Conservation (phyloP, 768 basidiomycete species). For the Agaricus blazei region DNA sequence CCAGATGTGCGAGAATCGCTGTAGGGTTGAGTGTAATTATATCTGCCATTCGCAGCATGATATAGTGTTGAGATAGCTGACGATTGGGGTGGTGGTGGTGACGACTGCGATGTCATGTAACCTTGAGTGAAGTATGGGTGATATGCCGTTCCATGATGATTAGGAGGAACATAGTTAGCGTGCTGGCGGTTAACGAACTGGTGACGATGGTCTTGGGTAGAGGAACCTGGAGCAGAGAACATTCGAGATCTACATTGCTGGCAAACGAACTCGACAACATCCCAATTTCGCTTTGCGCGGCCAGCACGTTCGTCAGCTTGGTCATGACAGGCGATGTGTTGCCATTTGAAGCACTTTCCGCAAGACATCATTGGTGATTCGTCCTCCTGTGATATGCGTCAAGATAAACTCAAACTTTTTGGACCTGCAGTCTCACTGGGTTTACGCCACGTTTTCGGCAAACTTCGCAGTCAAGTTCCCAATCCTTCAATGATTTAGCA, state of each 20-base stretch:
- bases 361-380: slow-evolving; percentile 78
- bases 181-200: not conserved
- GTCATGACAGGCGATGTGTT: slow-evolving; percentile 86
- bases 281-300: slow-evolving; percentile 74
- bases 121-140: not conserved
- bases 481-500: slow-evolving; percentile 55
- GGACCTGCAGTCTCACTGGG: slow-evolving; percentile 38
- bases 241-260: slow-evolving; percentile 39
- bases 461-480: slow-evolving; percentile 88
- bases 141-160: not conserved
- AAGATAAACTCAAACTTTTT: not conserved
- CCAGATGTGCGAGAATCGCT: not conserved
- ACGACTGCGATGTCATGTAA: not conserved
- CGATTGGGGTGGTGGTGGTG: not conserved
- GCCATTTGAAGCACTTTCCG: slow-evolving; percentile 80
- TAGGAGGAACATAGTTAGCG: not conserved
- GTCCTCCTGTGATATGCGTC: slow-evolving; percentile 55
- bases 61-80: slow-evolving; percentile 4
- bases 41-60: slow-evolving; percentile 6
- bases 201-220: not conserved
- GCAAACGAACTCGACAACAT: slow-evolving; percentile 79
- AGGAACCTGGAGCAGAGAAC: slow-evolving; percentile 4
- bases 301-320: slow-evolving; percentile 59
- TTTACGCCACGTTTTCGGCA: slow-evolving; percentile 72
- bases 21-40: slow-evolving; percentile 4